Base-by-base conservation (phyloP, 345 rosid genomes). In the Eucalyptus sp. region DNA sequence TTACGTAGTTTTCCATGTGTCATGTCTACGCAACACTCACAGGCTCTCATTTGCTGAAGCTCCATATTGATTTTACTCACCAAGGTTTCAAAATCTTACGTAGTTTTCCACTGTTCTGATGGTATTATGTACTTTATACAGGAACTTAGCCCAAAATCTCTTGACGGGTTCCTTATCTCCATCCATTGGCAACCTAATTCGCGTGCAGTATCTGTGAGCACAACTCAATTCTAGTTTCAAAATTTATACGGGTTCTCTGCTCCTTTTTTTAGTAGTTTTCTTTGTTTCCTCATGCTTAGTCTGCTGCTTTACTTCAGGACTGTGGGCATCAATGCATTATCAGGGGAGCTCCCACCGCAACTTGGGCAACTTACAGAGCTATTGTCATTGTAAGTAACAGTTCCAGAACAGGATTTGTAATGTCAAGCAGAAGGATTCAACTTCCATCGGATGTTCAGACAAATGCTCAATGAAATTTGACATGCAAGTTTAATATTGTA, bases 341-440 rank as follows among this genome's bases (percentile, higher is more conserved):
- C 94, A 20, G 98, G 97, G 86, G 95, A 95, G 89, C 89, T 96
- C 76, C 98, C 97, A 20, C 92, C 89, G 88, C 97, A 95, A 91
- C 91, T 96, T 84, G 97, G 98, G 60, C 56, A 89, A 90, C 97
- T 95, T 88, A 90, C 94, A 11, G 94, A 94, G 79, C 89, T 95
- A 85, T 86, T 81, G 79, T 50, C 17, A 37, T 68, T 96, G 98
- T 95, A 94, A 93, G 96, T 90, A 88, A 76, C 27, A 37, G 25
- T 46, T 22, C 24, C 41, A 46, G 24, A 2, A 20, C 43, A 49
- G 46, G 18, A 43, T 8, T 86, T 49, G 16, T 33, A 29, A 7
- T 58, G 52, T 7, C 52, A 48, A 54, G 33, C 49, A n/a, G 13
- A 41, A 37, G 71, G 46, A 37, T 46, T 22, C 29, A 22, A n/a